phyloP scores from a whole-genome alignment of 2,329 filamentous ascomycete genomes.

The Pestalotiopsis sp. region DNA sequence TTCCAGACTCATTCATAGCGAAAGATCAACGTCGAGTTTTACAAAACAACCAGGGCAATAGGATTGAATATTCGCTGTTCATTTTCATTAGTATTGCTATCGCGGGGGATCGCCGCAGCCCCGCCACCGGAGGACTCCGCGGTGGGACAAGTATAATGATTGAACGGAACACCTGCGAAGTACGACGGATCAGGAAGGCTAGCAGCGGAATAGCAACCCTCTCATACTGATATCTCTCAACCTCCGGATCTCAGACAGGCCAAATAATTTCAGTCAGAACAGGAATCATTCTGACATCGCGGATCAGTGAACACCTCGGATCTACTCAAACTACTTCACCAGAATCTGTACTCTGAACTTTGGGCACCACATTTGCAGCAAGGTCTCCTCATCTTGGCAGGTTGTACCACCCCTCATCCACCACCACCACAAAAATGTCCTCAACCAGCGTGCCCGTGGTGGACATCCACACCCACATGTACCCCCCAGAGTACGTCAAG shows the following conservation, averaged over 20 bases:
- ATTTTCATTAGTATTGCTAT: neutral
- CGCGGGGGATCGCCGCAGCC: neutral
- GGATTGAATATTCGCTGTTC: neutral
- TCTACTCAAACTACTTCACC: neutral
- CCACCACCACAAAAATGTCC: conserved; percentile 31
- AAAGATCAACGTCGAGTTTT: too few species aligned
- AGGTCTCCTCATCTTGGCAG: neutral
- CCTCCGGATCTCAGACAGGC: neutral
- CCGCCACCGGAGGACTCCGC: neutral
- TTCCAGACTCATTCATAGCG: neutral
- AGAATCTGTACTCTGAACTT: neutral
- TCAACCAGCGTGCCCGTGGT: conserved; percentile 49
- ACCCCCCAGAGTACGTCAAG: conserved; percentile 64
- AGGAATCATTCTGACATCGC: too few species aligned
- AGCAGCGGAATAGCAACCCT: neutral
- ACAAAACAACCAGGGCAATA: neutral
- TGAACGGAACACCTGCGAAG: neutral
- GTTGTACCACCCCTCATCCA: neutral
- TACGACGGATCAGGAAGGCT: neutral
- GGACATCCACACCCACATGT: conserved; percentile 73
- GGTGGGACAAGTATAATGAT: neutral
- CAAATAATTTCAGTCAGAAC: too few species aligned
- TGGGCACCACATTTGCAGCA: too few species aligned
- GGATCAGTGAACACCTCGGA: neutral
- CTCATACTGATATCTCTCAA: neutral